Base-by-base conservation (phyloP, 1,284 basidiomycete species). In the Schizopora paradoxa region DNA sequence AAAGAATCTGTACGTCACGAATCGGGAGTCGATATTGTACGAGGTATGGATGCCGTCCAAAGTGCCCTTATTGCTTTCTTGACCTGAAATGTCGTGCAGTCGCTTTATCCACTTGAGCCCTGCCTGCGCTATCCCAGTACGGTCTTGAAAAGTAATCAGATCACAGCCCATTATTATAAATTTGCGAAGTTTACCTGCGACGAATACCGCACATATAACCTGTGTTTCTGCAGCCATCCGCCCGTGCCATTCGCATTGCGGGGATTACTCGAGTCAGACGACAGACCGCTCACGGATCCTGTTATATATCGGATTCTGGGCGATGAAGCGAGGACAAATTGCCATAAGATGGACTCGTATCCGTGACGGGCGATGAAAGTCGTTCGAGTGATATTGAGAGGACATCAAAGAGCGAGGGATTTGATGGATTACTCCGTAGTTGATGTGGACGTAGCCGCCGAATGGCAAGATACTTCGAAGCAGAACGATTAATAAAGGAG, bases 71-170 rank as follows among this genome's bases (percentile, higher is more conserved):
- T 26, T 13, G 32, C 28, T 14, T 23, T 25, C n/a, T 18, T 14
- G 6, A 14, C 18, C 19, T 47, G 32, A 7, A 37, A 16, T 14
- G 10, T 34, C 34, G 25, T 35, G 27, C 21, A 43, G 19, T 16
- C 47, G 47, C 6, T 21, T 27, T n/a, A 49, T 27, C 43, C 46
- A 49, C 27, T 52, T 52, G 6, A 49, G 33, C 5, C 51, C 51
- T 7, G 51, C 51, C 26, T 52, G 51, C n/a, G 47, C 43, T 1
- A 36, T 37, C 6, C 51, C 51, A 3, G 51, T 49, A 38, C 51
- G 49, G 32, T 52, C 51, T 52, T 27, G 38, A 21, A 6, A 13
- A 21, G 13, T 18, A 32, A 32, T 40, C 19, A 32, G 23, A 8
- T n/a, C 3, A n/a, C n/a, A n/a, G n/a, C n/a, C n/a, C n/a, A n/a